A percentile compares a stretch with the other conserved stretches of the same genome.
Evolutionary conservation across 2,329 filamentous ascomycete genomes (phyloP).

Genomic region (Gremmenia infestans): DNA sequence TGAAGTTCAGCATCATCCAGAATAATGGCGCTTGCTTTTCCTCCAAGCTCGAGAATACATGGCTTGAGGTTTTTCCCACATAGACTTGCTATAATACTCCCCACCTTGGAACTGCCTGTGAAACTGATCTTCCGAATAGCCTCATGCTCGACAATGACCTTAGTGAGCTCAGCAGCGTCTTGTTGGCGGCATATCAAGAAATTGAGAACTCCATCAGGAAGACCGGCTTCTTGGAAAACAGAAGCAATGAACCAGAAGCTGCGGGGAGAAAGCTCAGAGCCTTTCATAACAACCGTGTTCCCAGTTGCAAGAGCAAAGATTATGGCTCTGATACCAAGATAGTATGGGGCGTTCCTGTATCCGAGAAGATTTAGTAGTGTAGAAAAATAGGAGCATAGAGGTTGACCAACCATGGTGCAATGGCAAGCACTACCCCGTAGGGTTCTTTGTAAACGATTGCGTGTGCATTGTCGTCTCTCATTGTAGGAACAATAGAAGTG

Average conservation of each 20-base stretch:
- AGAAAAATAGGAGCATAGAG: too few relatives aligned
- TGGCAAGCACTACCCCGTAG: slow-evolving; percentile 71
- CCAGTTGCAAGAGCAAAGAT: slow-evolving; percentile 66
- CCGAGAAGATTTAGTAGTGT: too few relatives aligned
- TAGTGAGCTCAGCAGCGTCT: slow-evolving; percentile 51
- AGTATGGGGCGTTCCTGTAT: slow-evolving; percentile 43
- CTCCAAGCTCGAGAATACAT: slow-evolving; percentile 63
- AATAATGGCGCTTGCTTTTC: slow-evolving; percentile 60
- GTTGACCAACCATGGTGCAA: slow-evolving; percentile 63
- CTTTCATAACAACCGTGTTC: slow-evolving; percentile 69
- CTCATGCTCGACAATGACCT: slow-evolving; percentile 49
- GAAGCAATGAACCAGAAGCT: slow-evolving; percentile 50
- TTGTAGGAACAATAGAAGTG: slow-evolving; percentile 31
- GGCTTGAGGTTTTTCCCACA: slow-evolving; percentile 64
- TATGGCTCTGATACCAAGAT: slow-evolving; percentile 48
- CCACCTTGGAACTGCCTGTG: slow-evolving; percentile 66
- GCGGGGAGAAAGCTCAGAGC: slow-evolving; percentile 59
- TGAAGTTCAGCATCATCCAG: slow-evolving; percentile 52
- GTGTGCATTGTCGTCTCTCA: slow-evolving; percentile 41
- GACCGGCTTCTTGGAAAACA: slow-evolving; percentile 57
- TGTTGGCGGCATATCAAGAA: slow-evolving; percentile 47
- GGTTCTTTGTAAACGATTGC: slow-evolving; percentile 69
- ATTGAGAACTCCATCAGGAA: slow-evolving; percentile 57
- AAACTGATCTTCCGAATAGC: slow-evolving; percentile 66
- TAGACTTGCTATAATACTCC: slow-evolving; percentile 57